Base-by-base conservation (phyloP, 306 rosid genomes). In the Glycyrrhiza uralensis region DNA sequence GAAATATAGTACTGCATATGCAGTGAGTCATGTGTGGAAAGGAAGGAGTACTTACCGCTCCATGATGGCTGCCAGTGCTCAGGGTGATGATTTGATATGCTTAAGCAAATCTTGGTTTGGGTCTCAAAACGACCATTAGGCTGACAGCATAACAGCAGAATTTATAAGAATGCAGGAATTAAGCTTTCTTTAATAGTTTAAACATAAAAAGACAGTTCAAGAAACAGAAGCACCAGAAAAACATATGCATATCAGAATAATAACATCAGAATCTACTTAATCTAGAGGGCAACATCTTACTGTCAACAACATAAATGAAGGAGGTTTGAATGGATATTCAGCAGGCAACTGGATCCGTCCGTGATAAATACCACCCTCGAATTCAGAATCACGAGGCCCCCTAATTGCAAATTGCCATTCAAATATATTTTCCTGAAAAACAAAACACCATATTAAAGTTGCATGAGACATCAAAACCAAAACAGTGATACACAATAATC, bases 1-100 rank as follows among this genome's bases (percentile, higher is more conserved):
- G 69, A 46, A 17, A 36, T 36, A 10, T 14, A 58, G 56, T 45
- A 30, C 11, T n/a, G 23, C 19, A 29, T 8, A 29, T 3, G 66
- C 20, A 44, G 15, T 3, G 50, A 58, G 19, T 22, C 19, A 30
- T 26, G 17, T 42, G 64, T 28, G 19, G 29, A 66, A 72, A 64
- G 44, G 42, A 12, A 50, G 19, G 24, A 52, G 2, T 50, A 79
- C 72, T 69, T 74, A 91, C 98, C 98, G 4, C 98, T 89, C 98
- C 97, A 94, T 23, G 98, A 94, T 2, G 98, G 98, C 62, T 91
- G 98, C 98, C 98, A 93, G 59, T 93, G 98, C 89, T 93, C 98
- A 8, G 98, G 98, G 60, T 93, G 98, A 76, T 93, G 94, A 84
- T 94, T 91, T 1, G 98, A 94, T 72, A 94, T 94, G 95, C 97